Base-by-base conservation (phyloP, 768 basidiomycete genomes). In the Russula griseocarnosa region DNA sequence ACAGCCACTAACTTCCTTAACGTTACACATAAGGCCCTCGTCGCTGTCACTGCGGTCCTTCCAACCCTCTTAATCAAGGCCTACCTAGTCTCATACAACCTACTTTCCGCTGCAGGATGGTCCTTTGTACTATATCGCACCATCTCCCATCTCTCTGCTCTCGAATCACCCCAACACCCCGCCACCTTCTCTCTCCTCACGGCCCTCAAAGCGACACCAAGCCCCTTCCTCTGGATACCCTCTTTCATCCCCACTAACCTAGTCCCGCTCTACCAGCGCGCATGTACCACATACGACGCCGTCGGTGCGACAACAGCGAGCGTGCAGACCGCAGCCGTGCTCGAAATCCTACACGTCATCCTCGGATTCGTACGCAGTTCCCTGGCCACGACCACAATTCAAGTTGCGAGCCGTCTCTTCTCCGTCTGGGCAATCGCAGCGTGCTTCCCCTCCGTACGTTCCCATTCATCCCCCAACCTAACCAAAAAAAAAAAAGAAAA, bases 361-460 rank as follows among this genome's bases (percentile, higher is more conserved):
- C 69, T 92, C 8, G 86, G 94, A 0, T 85, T 86, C 79, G 96
- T 98, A 51, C 78, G 87, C 56, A 89, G 86, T 60, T 87, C 90
- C 9, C 71, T 92, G 14, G 78, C 76, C 16, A 94, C 92, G 0
- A 94, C 93, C 0, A 71, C 77, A 6, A 82, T 86, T 68, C 94
- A 97, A 74, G 92, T 96, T 44, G 81, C 85, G 0, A 90, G 88
- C 67, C 79, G 94, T 46, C 78, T 98, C 4, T 86, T 87, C 74
- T 78, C 93, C 49, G 85, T 98, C 2, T 98, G 93, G 94, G 90
- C 85, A 24, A 81, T 98, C 62, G 82, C 84, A 0, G 81, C 85
- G 61, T 79, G 79, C 54, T 90, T 86, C 69, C 78, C 80, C 0
- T 73, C 77, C 66, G 91, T 92, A 67, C 70, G 83, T 79, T 53